Evolutionary conservation across 2,329 filamentous ascomycete species (phyloP), one percentile per base, ranked within the genome.

Genomic region (Aspergillus sp.): DNA sequence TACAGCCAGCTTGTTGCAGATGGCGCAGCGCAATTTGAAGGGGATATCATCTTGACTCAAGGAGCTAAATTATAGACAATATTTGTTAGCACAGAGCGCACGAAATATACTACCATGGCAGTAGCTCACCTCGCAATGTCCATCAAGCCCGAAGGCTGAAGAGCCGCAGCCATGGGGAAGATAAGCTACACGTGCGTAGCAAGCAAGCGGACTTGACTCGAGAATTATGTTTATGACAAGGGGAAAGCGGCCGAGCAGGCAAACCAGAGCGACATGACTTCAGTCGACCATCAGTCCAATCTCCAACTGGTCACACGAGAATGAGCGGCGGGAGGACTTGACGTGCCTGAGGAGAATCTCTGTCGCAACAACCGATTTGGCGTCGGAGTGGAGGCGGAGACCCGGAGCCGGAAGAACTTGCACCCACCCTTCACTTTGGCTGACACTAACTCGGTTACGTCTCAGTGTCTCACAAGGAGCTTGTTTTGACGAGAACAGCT

Each of bases 21-120:
- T 90, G 52, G 91, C 91, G 81, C 95, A 99, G 76, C 93, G 90
- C 63, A 99, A 84, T 81, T 96, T 97, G 69, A 93, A 91, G n/a
- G 95, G 95, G 57, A 97, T 92, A 62, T 95, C 91, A 68, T 93
- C 90, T 64, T 89, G 85, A 19, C 86, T 80, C 59, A 96, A 82
- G 50, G 90, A 88, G 73, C 91, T 96, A 37, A 52, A 21, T 14
- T 25, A 25, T 25, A 40, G 11, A 31, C 9, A 19, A n/a, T 50
- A 33, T 8, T 40, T 12, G 23, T 50, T 9, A 55, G 40, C n/a
- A 27, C 33, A 31, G n/a, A 25, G 27, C 21, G 2, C 19, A 48
- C 11, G 19, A 15, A 25, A 19, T 7, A 43, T 4, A 23, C 9
- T 17, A 12, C 6, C 19, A 5, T 11, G 21, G 6, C 11, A 31